Base-by-base conservation (phyloP, 1,284 basidiomycete genomes). In the Prillingera fragicola region DNA sequence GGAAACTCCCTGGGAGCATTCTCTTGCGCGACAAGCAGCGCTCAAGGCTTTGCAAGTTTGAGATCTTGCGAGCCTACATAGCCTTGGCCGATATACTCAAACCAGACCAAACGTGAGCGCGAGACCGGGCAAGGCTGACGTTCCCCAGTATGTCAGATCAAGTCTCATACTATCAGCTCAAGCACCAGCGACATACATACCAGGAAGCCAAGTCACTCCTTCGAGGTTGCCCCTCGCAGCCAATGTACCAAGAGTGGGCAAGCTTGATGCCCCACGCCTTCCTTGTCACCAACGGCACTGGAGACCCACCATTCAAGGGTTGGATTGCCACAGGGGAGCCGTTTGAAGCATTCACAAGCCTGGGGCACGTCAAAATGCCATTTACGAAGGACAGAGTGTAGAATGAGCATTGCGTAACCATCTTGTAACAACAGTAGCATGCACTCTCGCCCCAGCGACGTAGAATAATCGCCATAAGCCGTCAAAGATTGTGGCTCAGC, bases 291-390 rank as follows among this genome's bases (percentile, higher is more conserved):
- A 26, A 15, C 5, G 53, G 7, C 6, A n/a, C 28, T 14, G 32
- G 33, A 22, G 37, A 36, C 13, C 57, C 62, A 4, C 73, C 77
- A 1, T 82, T 86, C 52, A 60, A 60, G 32, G 82, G 80, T 14
- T 86, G 84, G 84, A 62, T 82, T 25, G 73, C 72, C 17, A 77
- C 75, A 41, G 80, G 80, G 1, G 49, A 54, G 34, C 55, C 56
- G 39, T 80, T 75, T 71, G 79, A 83, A 55, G 67, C 49, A n/a
- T 83, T 84, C 33, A 45, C 42, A 32, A 9, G 17, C 10, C n/a
- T 23, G 3, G 38, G 38, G n/a, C n/a, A n/a, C n/a, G n/a, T n/a
- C n/a, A n/a, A n/a, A n/a, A n/a, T n/a, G n/a, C n/a, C n/a, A n/a
- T n/a, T n/a, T n/a, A n/a, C n/a, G n/a, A n/a, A n/a, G n/a, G n/a